Percentiles rank a stretch among this genome's conserved stretches.
phyloP scores from a whole-genome alignment of 148 eudicot genomes.

The Camellia sinensis region DNA sequence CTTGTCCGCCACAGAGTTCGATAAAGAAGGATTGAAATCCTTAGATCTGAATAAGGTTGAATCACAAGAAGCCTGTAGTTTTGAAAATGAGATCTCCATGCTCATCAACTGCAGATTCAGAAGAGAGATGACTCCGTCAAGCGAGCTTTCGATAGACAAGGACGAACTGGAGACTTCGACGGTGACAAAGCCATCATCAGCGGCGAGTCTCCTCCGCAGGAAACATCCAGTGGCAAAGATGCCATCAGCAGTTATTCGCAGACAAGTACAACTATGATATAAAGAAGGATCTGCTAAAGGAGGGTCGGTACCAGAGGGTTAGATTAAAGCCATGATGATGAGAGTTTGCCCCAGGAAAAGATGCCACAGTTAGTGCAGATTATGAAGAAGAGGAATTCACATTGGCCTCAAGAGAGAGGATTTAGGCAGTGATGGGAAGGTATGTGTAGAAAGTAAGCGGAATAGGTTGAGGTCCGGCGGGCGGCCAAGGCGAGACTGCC shows the following conservation, averaged over 20 bases:
- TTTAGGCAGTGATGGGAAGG: too few relatives aligned
- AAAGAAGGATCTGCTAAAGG: too few relatives aligned
- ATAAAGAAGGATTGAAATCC: background rate
- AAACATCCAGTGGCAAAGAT: slow-evolving; percentile 14
- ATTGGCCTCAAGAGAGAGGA: too few relatives aligned
- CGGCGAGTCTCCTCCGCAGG: slow-evolving; percentile 6
- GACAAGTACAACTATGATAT: slow-evolving; percentile 15
- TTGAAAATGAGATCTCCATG: slow-evolving; percentile 18
- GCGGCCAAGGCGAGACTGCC: too few relatives aligned
- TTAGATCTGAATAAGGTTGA: slow-evolving; percentile 29
- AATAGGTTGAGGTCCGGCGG: too few relatives aligned
- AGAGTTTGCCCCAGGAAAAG: too few relatives aligned
- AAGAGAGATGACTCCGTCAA: slow-evolving; percentile 25
- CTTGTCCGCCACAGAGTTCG: background rate
- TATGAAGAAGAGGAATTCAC: too few relatives aligned
- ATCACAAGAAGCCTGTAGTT: slow-evolving; percentile 10
- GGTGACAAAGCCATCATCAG: slow-evolving; percentile 2
- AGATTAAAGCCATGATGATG: background rate
- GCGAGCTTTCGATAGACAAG: background rate
- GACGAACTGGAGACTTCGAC: slow-evolving; percentile 12
- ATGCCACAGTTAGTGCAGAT: too few relatives aligned
- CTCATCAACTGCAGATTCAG: slow-evolving; percentile 23
- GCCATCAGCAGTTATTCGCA: slow-evolving; percentile 35
- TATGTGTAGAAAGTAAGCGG: too few relatives aligned
- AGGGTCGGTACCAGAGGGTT: too few relatives aligned